phyloP scores from a whole-genome alignment of 1,284 basidiomycete genomes.

The Meira miltonrushii region DNA sequence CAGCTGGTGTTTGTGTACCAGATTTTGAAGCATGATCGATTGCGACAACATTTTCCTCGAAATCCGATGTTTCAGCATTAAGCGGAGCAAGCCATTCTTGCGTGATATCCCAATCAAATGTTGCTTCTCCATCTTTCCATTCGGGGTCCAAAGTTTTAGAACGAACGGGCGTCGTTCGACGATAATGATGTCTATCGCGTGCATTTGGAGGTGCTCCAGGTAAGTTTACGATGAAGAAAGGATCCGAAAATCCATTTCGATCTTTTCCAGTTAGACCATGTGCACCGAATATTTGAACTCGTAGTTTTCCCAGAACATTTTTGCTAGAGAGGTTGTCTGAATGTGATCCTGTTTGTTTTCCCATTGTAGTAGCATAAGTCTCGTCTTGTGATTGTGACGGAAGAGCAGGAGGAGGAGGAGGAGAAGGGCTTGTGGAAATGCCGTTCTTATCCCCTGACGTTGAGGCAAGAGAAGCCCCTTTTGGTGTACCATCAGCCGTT shows the following conservation, averaged over 20 bases:
- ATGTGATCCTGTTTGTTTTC: no score
- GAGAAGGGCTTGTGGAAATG: no score
- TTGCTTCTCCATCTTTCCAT: constrained; percentile 56
- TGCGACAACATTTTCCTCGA: no score
- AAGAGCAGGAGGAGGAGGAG: no score
- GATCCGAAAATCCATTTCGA: constrained; percentile 54
- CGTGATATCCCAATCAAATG: constrained; percentile 28
- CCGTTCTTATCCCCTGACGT: no score
- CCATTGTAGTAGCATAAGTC: no score
- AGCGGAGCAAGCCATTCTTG: constrained; percentile 29
- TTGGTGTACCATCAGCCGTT: no score
- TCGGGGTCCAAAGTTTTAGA: constrained; percentile 73
- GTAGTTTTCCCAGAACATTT: constrained; percentile 13
- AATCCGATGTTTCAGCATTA: no score
- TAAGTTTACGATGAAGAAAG: constrained; percentile 47
- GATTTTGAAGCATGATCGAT: background rate
- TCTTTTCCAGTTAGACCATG: constrained; percentile 57
- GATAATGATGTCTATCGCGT: constrained; percentile 55
- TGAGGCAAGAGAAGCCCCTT: no score
- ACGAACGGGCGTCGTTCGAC: constrained; percentile 71
- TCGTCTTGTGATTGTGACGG: no score
- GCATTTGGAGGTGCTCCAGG: constrained; percentile 22
- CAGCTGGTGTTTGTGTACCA: background rate
- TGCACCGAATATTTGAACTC: constrained; percentile 53
- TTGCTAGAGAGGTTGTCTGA: no score